Evolutionary conservation across 805 yeast genomes (phyloP).

Genomic region (Nakazawaea sp.): DNA sequence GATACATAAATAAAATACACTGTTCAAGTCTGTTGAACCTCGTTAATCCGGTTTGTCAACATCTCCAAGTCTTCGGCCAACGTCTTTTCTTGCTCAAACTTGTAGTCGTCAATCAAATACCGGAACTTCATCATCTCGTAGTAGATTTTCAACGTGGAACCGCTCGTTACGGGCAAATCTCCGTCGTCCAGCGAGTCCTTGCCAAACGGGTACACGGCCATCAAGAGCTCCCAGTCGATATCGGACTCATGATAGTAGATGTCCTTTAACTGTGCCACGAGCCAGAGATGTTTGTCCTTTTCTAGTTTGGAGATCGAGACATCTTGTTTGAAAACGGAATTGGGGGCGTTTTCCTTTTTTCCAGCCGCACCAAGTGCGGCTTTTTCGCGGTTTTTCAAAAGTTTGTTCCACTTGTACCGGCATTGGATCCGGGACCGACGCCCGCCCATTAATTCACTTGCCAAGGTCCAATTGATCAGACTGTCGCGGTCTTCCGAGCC

Average conservation of each 20-base stretch:
- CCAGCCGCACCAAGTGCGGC: too few species aligned
- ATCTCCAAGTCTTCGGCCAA: constrained; percentile 5
- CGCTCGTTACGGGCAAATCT: neutral
- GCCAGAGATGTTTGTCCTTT: constrained; percentile 8
- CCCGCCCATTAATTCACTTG: constrained; percentile 87
- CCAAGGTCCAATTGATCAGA: constrained; percentile 75
- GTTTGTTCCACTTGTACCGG: constrained; percentile 90
- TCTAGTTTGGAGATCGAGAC: neutral
- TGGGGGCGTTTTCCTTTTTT: neutral
- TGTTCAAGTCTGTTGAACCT: neutral
- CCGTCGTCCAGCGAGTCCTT: neutral
- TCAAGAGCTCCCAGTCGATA: constrained; percentile 9
- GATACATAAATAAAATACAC: neutral
- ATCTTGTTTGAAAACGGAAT: neutral
- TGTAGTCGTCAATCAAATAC: neutral
- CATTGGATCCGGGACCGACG: constrained; percentile 88
- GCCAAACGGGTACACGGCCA: constrained; percentile 6
- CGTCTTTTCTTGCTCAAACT: neutral
- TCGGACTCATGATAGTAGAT: constrained; percentile 5
- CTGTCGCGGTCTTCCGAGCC: constrained; percentile 12
- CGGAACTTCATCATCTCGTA: constrained; percentile 7
- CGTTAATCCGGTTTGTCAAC: constrained; percentile 3
- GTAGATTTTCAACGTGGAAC: neutral
- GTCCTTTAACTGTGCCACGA: constrained; percentile 6
- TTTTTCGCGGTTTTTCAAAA: constrained; percentile 41